Percentiles rank a stretch among this genome's conserved stretches.
These are phyloP conservation scores for Prunus salicina DNA, from an alignment of 306 rosid genomes.

Conservation along the genomic window DNA sequence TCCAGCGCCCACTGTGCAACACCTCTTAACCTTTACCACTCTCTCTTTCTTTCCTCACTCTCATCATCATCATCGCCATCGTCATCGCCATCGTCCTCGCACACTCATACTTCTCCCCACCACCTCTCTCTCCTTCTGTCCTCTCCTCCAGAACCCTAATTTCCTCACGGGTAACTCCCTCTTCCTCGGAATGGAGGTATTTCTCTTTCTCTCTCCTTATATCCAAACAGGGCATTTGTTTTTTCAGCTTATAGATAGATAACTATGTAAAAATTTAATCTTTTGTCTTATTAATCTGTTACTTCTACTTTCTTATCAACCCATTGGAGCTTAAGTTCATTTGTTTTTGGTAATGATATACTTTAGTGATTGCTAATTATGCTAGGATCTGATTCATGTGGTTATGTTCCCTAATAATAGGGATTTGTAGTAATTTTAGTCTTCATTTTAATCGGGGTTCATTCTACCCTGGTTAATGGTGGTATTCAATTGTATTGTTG, in stretches of 20 bases:
- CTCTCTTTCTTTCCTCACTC: constrained; percentile 4
- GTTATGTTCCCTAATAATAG: neutral
- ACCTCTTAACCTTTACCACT: constrained; percentile 16
- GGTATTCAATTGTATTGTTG: constrained; percentile 14
- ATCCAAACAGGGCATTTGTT: neutral
- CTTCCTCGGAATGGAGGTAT: constrained; percentile 69
- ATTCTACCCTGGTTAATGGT: constrained; percentile 4
- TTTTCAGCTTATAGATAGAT: neutral
- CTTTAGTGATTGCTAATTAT: neutral
- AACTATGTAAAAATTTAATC: neutral
- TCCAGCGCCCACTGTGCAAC: constrained; percentile 28
- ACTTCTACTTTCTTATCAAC: neutral
- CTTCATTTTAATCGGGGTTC: constrained; percentile 1
- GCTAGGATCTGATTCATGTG: neutral
- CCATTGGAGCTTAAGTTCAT: neutral
- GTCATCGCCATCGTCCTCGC: neutral
- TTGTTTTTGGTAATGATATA: neutral
- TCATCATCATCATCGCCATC: constrained; percentile 1
- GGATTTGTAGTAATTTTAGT: neutral
- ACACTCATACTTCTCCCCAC: constrained; percentile 5
- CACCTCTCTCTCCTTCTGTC: constrained; percentile 25
- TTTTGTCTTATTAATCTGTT: neutral
- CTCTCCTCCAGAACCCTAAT: constrained; percentile 36
- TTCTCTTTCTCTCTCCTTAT: neutral
- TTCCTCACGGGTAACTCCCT: constrained; percentile 61